A percentile compares a stretch with the other conserved stretches of the same genome.
Conservation (phyloP, 371 early-diverging fungal species). For the Ordospora pajunii region DNA sequence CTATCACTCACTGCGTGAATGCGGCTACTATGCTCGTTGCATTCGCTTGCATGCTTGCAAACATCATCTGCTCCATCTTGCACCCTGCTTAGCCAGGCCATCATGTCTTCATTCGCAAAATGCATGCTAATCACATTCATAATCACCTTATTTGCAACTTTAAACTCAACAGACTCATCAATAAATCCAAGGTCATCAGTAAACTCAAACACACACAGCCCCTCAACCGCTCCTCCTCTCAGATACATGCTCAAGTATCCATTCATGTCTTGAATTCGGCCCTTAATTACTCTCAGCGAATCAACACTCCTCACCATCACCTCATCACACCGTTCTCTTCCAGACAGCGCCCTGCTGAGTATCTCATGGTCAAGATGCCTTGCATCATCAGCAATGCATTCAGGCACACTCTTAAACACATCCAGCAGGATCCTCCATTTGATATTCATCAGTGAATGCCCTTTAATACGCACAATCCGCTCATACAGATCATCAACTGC, state of each 20-base stretch:
- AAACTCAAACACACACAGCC: background rate
- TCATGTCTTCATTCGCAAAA: background rate
- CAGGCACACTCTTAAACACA: background rate
- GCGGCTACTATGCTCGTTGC: background rate
- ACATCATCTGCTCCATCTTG: background rate
- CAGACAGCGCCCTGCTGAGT: background rate
- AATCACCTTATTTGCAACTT: background rate
- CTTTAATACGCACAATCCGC: background rate
- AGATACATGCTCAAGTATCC: background rate
- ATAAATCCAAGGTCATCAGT: background rate
- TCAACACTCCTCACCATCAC: background rate
- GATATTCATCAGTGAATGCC: background rate
- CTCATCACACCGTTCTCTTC: background rate
- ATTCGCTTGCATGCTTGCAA: background rate
- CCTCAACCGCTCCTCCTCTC: background rate
- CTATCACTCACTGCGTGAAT: too few relatives aligned
- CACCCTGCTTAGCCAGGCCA: background rate
- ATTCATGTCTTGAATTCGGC: background rate
- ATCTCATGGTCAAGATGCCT: background rate
- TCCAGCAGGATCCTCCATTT: slow-evolving; percentile 12
- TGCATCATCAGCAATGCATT: background rate
- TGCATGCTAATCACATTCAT: background rate
- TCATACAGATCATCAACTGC: background rate
- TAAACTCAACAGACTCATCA: slow-evolving; percentile 5
- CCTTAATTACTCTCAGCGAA: background rate